Percentiles rank a stretch among this genome's conserved stretches.
Conservation (phyloP, 108 stramenopile genomes). For the Fistulifera solaris region DNA sequence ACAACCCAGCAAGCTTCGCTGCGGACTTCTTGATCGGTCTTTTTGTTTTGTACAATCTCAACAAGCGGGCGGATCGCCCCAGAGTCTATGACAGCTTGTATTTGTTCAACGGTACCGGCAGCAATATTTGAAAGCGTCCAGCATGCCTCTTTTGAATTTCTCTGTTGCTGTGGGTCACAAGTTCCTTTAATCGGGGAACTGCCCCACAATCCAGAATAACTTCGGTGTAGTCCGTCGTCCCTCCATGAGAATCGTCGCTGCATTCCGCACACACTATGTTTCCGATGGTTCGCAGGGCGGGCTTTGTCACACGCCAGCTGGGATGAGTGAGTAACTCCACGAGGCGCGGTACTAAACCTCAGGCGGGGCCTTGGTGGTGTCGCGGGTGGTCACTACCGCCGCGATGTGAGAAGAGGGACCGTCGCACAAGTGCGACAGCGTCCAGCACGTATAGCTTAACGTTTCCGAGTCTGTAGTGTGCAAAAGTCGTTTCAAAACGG, state of each 20-base stretch:
- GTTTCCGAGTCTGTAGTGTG: conserved; percentile 81
- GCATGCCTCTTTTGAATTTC: conserved; percentile 98
- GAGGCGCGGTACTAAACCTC: conserved; percentile 82
- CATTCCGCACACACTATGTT: conserved; percentile 97
- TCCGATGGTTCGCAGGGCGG: conserved; percentile 90
- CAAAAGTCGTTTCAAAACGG: conserved; percentile 75
- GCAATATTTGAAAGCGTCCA: conserved; percentile 98
- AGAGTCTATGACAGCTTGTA: conserved; percentile 94
- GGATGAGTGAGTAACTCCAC: conserved; percentile 84
- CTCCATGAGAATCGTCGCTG: conserved; percentile 41
- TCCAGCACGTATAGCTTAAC: conserved; percentile 93
- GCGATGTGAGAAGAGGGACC: conserved; percentile 88
- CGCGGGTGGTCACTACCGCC: conserved; percentile 69
- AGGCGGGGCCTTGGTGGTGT: conserved; percentile 25
- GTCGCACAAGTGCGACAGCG: conserved; percentile 91
- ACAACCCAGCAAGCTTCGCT: conserved; percentile 99
- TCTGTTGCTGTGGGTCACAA: conserved; percentile 83
- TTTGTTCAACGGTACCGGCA: conserved; percentile 92
- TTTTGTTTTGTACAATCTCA: conserved; percentile 66
- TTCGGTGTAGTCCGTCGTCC: conserved; percentile 87
- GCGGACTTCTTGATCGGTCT: conserved; percentile 83
- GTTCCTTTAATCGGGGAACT: conserved; percentile 73
- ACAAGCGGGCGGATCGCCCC: conserved; percentile 86
- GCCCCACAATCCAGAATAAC: conserved; percentile 87
- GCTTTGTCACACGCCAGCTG: conserved; percentile 89